phyloP scores from a whole-genome alignment of 768 basidiomycete genomes.

The Cyclocybe cylindracea region DNA sequence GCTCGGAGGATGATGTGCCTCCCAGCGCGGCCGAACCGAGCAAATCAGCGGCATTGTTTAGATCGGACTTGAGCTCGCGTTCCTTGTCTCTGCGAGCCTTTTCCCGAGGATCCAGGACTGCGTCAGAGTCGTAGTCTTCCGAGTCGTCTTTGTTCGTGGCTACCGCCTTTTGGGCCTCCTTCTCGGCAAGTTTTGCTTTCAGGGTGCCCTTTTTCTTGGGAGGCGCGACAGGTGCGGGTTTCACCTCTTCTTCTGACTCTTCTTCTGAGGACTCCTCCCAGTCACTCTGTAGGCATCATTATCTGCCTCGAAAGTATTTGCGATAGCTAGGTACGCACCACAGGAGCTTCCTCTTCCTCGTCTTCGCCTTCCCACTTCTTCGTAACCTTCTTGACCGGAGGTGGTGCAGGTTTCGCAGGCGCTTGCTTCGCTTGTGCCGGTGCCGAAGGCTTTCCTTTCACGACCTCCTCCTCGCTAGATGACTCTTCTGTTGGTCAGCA shows the following conservation, averaged over 20 bases:
- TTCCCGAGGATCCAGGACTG: conserved; percentile 76
- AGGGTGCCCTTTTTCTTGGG: conserved; percentile 92
- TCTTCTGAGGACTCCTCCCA: conserved; percentile 68
- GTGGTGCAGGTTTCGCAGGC: conserved; percentile 6
- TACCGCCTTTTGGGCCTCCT: conserved; percentile 74
- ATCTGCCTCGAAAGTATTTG: not conserved
- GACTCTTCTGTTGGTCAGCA: conserved; percentile 32
- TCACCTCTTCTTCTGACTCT: conserved; percentile 66
- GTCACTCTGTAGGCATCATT: conserved; percentile 66
- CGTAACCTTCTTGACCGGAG: conserved; percentile 34
- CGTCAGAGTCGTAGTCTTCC: conserved; percentile 67
- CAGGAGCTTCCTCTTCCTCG: conserved; percentile 77
- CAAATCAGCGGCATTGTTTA: conserved; percentile 80
- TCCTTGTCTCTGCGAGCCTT: conserved; percentile 79
- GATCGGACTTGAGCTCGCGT: conserved; percentile 82
- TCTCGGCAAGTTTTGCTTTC: conserved; percentile 91
- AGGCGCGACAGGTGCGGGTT: conserved; percentile 55
- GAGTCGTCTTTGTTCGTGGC: conserved; percentile 42
- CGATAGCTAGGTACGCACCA: conserved; percentile 48
- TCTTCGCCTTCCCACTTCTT: conserved; percentile 92
- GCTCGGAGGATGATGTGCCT: conserved; percentile 66
- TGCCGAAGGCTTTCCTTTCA: conserved; percentile 21
- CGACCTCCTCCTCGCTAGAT: conserved; percentile 38
- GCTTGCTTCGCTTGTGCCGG: conserved; percentile 23
- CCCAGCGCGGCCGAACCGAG: conserved; percentile 71